Evolutionary conservation across 768 basidiomycete species (phyloP), one percentile per base, ranked within the genome.

Genomic region (Termitomyces sp.): DNA sequence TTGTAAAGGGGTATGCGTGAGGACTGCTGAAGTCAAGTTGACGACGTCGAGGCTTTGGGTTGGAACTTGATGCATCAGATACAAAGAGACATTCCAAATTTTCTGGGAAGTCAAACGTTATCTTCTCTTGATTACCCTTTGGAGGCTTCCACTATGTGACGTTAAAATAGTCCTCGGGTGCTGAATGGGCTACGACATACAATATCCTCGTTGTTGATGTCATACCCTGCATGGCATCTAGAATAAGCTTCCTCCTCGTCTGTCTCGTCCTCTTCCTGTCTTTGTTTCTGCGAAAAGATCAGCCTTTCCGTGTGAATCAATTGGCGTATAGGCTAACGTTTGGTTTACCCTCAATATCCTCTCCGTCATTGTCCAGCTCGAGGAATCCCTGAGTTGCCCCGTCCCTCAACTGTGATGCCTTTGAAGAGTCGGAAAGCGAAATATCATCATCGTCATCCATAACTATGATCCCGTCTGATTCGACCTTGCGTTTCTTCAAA

Each of bases 161-260:
- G 18, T 45, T 45, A 15, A 28, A 16, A 28, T 15, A 28, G 7
- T 12, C 16, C n/a, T 1, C 18, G 2, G 24, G 16, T 34, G 26
- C 13, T 16, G 26, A 44, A n/a, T 36, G 16, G n/a, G 29, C 20
- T 7, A 24, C 29, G 47, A 62, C 63, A 12, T 59, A 72, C 70
- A 29, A 58, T 62, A 2, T 64, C 59, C 34, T 61, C 60, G 59
- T 72, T 60, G 22, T 64, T 60, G 12, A 73, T 31, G 45, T 70
- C 69, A 15, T 68, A 66, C 4, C 69, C 70, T 39, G 58, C 53
- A 42, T 63, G 59, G 33, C 52, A 60, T 16, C 62, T 54, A 12
- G 16, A 44, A 20, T 62, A 62, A 15, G 47, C 51, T 7, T 62
- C 62, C 29, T 59, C 57, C 5, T 62, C 61, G 33, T 62, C 61